These are phyloP conservation scores for Dimargaris verticillata DNA, from an alignment of 192 early-diverging fungal genomes.

Conservation along the genomic window DNA sequence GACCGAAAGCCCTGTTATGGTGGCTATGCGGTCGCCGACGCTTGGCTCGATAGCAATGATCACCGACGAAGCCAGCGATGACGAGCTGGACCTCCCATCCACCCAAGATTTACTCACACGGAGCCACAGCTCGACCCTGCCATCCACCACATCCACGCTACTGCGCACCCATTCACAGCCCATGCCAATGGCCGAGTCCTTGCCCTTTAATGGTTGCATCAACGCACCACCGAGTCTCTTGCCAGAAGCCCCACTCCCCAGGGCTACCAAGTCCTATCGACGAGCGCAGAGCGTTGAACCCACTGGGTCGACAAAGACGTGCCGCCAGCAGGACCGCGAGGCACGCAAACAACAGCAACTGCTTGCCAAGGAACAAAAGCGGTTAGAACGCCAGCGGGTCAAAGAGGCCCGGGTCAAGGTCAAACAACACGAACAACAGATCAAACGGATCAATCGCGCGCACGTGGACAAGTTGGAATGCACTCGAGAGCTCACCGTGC, in stretches of 20 bases:
- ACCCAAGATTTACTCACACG: neutral
- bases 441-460: neutral
- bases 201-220: neutral
- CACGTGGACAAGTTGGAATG: constrained; percentile 9
- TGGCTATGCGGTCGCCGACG: neutral
- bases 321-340: neutral
- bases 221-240: no score
- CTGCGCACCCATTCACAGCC: neutral
- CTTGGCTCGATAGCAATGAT: neutral
- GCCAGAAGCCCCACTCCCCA: neutral
- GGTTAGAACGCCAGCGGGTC: neutral
- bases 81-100: neutral
- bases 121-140: neutral
- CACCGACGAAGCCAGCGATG: no score
- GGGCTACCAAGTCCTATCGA: neutral
- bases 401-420: neutral
- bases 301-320: neutral
- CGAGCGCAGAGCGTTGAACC: neutral
- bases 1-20: neutral
- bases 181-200: neutral
- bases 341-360: neutral
- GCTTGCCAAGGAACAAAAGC: constrained; percentile 1
- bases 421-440: neutral
- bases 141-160: neutral
- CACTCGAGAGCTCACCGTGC: constrained; percentile 3